Conservation (phyloP, 1,139 yeast genomes). For the Saccharomycopsis crataegensis region DNA sequence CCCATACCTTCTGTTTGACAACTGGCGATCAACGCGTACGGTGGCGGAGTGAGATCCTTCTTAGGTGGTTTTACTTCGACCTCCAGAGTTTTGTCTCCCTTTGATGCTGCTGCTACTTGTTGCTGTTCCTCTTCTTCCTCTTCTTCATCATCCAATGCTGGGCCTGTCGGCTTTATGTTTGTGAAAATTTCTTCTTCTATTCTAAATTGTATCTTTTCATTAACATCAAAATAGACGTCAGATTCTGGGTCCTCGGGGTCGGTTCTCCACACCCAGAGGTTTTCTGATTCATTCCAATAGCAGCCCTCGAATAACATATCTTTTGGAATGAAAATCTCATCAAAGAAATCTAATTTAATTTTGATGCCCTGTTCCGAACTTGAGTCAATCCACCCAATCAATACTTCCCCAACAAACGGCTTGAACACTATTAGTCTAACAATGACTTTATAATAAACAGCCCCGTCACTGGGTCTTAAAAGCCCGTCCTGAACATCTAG, state of each 20-base stretch:
- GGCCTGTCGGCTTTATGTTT: slow-evolving; percentile 70
- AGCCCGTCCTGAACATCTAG: slow-evolving; percentile 77
- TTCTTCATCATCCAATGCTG: slow-evolving; percentile 38
- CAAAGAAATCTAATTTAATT: slow-evolving; percentile 78
- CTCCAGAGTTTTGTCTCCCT: slow-evolving; percentile 17
- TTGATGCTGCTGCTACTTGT: slow-evolving; percentile 14
- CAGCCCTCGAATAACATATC: slow-evolving; percentile 74
- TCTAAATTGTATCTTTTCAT: slow-evolving; percentile 85
- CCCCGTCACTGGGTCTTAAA: slow-evolving; percentile 94
- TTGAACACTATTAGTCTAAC: slow-evolving; percentile 80
- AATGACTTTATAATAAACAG: slow-evolving; percentile 66
- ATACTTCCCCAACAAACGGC: slow-evolving; percentile 91
- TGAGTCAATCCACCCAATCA: slow-evolving; percentile 89
- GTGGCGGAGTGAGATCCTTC: slow-evolving; percentile 42
- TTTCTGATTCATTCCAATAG: slow-evolving; percentile 61
- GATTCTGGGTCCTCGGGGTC: slow-evolving; percentile 60
- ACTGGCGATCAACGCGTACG: slow-evolving; percentile 81
- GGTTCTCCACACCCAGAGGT: slow-evolving; percentile 88
- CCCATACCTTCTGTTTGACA: slow-evolving; percentile 98
- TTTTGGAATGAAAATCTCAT: slow-evolving; percentile 85
- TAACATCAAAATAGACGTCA: slow-evolving; percentile 74
- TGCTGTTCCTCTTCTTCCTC: slow-evolving; percentile 24
- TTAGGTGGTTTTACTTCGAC: slow-evolving; percentile 24
- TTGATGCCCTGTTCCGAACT: slow-evolving; percentile 84
- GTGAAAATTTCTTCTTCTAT: slow-evolving; percentile 84